Evolutionary conservation across 257 asterid genomes (phyloP), one percentile per base, ranked within the genome.

Genomic region (Przewalskia tangutica): DNA sequence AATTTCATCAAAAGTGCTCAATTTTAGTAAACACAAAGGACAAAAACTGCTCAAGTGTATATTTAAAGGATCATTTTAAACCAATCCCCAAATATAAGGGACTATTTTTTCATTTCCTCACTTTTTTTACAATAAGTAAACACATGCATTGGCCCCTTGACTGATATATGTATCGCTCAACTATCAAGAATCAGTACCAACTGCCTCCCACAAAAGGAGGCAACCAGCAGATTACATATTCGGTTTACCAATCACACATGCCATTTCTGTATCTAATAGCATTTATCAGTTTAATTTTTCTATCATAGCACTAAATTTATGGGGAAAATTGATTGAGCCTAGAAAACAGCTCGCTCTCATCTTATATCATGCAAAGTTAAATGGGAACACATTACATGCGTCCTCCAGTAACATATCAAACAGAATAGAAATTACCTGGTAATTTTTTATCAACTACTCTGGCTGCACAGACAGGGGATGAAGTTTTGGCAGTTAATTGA

Each of bases 401-500:
- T 34, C 14, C 0, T 6, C 42, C 23, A 40, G 32, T 27, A 27
- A 27, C 32, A 27, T 27, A 27, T 27, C 32, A 27, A 27, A 27
- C 58, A 42, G 79, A 6, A 13, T 4, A 12, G 77, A 86, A 42
- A n/a, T 48, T 86, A 91, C 98, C 98, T 83, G 90, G 92, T 68
- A 82, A 82, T 79, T 60, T 85, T 80, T 83, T 85, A 88, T 90
- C 95, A 85, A 86, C 17, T 44, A 77, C 80, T 87, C 86, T 85
- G 77, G 89, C 67, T 56, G 83, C 83, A 40, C 59, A 87, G 83
- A 78, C 80, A 14, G 54, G 18, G 84, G 81, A n/a, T 58, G 81
- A 64, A 44, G 81, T 80, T 87, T 88, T 89, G 64, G 68, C 85
- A 58, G 70, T 77, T 50, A 85, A 54, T 78, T 86, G 85, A 71